Evolutionary conservation across 2,329 filamentous ascomycete species (phyloP), one percentile per base, ranked within the genome.

Genomic region (Clonostachys solani): DNA sequence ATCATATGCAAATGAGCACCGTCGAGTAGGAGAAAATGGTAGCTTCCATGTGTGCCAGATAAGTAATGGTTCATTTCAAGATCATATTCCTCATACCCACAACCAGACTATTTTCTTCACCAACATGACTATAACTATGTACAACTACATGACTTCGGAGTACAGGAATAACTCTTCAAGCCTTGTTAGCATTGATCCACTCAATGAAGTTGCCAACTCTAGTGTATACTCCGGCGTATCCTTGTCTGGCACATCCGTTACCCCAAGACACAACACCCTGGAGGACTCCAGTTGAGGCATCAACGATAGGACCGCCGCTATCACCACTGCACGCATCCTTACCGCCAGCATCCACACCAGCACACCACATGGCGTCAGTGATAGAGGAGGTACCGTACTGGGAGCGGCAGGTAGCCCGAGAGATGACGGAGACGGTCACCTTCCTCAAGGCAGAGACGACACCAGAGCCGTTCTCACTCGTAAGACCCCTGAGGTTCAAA

Each of bases 281-380:
- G 33, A 64, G 46, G 12, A 46, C 50, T 2, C 52, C 47, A 49
- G 53, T 46, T 37, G 45, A 42, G 37, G 45, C 43, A 33, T 60
- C 51, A 19, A 64, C 52, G 12, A 64, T 54, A 41, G 61, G 61
- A 35, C 61, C 61, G 35, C 61, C 61, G 16, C 56, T 60, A 54
- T 64, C 61, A 16, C 60, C 60, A 16, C 54, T 50, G 60, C 61
- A 64, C 15, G 61, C 54, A 50, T 64, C 61, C 52, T 56, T 58
- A 19, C 57, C 60, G 12, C 61, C 61, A 5, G 43, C 42, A 2
- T 50, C 8, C 12, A 52, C 35, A 12, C 59, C 61, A 42, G 61
- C 61, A 51, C 61, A 64, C 54, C 64, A 55, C 61, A 64, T 64
- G 53, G 52, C 52, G 49, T 41, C 48, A 40, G 60, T 63, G 47